Conservation (phyloP, 2,329 filamentous ascomycete genomes). For the Neopestalotiopsis sp. region DNA sequence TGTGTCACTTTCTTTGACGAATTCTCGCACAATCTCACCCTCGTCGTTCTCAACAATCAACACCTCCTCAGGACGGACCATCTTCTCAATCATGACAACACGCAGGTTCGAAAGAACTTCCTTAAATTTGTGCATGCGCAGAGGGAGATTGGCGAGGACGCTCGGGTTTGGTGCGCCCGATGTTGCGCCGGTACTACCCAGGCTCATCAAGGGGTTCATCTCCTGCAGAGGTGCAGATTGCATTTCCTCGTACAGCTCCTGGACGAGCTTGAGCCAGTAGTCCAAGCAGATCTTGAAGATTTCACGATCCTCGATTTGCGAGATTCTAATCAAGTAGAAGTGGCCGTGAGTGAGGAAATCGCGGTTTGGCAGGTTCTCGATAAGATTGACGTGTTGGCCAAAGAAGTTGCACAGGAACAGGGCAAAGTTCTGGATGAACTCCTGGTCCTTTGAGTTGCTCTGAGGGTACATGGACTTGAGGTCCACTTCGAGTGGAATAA, state of each 20-base stretch:
- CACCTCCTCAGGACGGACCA: constrained; percentile 98
- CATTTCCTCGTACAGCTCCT: constrained; percentile 99
- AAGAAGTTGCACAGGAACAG: constrained; percentile 98
- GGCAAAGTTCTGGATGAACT: constrained; percentile 96
- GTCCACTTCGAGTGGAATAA: constrained; percentile 89
- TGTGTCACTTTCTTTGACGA: constrained; percentile 98
- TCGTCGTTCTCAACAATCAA: constrained; percentile 99
- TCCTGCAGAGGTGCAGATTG: constrained; percentile 93
- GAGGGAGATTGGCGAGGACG: constrained; percentile 86
- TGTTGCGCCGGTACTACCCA: constrained; percentile 74
- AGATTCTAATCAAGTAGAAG: constrained; percentile 97
- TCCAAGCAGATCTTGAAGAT: constrained; percentile 99
- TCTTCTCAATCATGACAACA: constrained; percentile 99
- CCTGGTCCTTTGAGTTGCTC: constrained; percentile 92
- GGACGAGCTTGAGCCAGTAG: constrained; percentile 98
- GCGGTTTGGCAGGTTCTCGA: constrained; percentile 93
- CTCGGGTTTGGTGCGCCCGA: constrained; percentile 85
- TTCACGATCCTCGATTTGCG: constrained; percentile 97
- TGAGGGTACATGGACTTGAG: constrained; percentile 89
- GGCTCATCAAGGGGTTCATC: constrained; percentile 84
- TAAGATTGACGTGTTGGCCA: constrained; percentile 89
- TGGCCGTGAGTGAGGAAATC: constrained; percentile 96
- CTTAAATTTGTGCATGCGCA: constrained; percentile 97
- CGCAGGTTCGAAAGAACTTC: constrained; percentile 93
- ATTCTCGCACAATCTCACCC: constrained; percentile 97